Conservation (phyloP, 1,284 basidiomycete genomes). For the Sporisorium scitamineum region DNA sequence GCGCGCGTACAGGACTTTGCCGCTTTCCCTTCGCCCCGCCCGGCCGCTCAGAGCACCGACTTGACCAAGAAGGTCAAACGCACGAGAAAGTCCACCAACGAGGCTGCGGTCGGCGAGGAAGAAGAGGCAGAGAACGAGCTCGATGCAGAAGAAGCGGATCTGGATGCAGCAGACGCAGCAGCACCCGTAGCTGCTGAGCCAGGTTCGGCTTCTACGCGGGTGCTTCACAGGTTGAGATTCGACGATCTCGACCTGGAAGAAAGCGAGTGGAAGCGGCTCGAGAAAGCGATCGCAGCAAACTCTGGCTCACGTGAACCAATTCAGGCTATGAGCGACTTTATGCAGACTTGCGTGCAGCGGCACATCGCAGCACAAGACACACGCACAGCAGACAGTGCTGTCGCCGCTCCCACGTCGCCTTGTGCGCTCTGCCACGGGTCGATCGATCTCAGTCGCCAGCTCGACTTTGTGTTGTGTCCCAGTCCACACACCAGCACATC, state of each 20-base stretch:
- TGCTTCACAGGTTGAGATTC: conserved; percentile 27
- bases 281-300: conserved; percentile 4
- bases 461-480: conserved; percentile 38
- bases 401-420: conserved; percentile 4
- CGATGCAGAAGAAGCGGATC: conserved; percentile 1
- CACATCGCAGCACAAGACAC: conserved; percentile 35
- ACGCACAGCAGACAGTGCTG: conserved; percentile 11
- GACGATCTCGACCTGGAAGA: conserved; percentile 39
- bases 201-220: neutral
- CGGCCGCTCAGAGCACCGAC: conserved; percentile 15
- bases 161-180: neutral
- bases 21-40: conserved; percentile 15
- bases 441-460: conserved; percentile 33
- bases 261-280: conserved; percentile 37
- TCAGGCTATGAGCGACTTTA: conserved; percentile 23
- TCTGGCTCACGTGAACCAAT: neutral
- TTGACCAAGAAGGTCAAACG: conserved; percentile 40
- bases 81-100: conserved; percentile 18
- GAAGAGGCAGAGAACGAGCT: conserved; percentile 19
- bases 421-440: conserved; percentile 29
- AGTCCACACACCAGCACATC: conserved; percentile 3
- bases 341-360: conserved; percentile 33
- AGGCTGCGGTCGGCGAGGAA: conserved; percentile 7
- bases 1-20: conserved; percentile 43
- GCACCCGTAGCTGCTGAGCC: neutral